Evolutionary conservation across 495 filamentous ascomycete species (phyloP).

Genomic region (Neurospora sp.): DNA sequence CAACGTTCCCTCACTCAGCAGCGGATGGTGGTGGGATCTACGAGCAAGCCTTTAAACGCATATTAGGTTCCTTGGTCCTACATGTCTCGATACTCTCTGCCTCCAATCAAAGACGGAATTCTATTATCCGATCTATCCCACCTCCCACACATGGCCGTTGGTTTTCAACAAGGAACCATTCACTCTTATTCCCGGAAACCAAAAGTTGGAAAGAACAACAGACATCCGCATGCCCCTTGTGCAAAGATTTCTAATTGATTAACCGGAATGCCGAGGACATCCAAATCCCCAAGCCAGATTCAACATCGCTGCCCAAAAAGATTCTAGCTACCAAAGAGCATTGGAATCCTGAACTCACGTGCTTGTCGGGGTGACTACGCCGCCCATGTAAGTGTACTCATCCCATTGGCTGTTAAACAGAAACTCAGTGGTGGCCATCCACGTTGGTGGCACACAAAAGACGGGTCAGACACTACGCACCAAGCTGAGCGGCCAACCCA

Average conservation of each 20-base stretch:
- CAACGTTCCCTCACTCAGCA: background rate
- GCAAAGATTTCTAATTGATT: background rate
- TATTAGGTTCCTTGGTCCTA: background rate
- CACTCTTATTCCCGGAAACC: background rate
- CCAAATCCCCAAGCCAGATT: background rate
- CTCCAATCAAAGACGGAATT: background rate
- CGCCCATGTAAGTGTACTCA: background rate
- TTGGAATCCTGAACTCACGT: background rate
- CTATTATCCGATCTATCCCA: background rate
- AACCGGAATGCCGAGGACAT: background rate
- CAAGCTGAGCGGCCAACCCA: background rate
- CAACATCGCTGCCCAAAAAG: background rate
- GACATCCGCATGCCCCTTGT: background rate
- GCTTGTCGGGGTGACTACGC: background rate
- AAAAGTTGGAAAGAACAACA: background rate
- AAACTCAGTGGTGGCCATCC: background rate
- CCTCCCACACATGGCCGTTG: background rate
- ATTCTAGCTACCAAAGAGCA: background rate
- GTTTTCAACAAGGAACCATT: background rate
- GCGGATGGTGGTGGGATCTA: background rate
- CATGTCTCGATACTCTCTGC: background rate
- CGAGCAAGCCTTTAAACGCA: background rate
- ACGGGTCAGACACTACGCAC: background rate
- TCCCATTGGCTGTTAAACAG: background rate
- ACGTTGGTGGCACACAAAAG: background rate